phyloP scores from a whole-genome alignment of 2,329 filamentous ascomycete species.

The Aspergillus fischeri region DNA sequence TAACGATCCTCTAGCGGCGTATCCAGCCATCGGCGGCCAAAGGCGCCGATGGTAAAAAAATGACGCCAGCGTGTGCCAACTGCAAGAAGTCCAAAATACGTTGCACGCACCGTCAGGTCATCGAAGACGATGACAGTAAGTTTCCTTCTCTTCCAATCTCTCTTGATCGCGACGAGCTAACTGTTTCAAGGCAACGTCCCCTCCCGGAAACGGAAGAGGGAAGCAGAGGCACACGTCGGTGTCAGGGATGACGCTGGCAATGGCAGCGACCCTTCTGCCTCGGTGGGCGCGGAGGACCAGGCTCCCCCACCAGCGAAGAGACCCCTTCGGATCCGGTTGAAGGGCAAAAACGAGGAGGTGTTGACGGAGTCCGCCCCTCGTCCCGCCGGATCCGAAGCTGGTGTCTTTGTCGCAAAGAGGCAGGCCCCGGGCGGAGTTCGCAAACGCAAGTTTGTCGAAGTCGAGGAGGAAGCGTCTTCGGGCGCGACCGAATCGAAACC shows the following conservation, averaged over 20 bases:
- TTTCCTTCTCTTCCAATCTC: background rate
- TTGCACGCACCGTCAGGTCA: conserved; percentile 19
- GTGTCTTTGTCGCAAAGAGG: background rate
- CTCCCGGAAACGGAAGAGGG: conserved; percentile 3
- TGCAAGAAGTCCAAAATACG: conserved; percentile 25
- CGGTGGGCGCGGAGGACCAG: conserved; percentile 18
- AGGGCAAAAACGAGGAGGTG: background rate
- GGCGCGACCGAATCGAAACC: background rate
- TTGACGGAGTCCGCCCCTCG: background rate
- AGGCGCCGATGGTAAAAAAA: conserved; percentile 1
- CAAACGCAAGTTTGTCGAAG: conserved; percentile 5
- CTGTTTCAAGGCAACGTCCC: conserved; percentile 1
- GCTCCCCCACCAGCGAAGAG: conserved; percentile 15
- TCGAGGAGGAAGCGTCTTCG: conserved; percentile 1
- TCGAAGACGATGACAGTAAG: background rate
- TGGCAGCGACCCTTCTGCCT: conserved; percentile 1
- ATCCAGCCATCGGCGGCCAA: background rate
- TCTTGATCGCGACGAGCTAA: background rate
- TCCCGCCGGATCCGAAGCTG: background rate
- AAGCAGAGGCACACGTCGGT: background rate
- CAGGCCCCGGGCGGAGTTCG: conserved; percentile 4
- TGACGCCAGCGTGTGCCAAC: conserved; percentile 15
- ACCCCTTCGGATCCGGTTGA: conserved; percentile 6
- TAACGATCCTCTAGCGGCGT: background rate
- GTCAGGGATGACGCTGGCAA: conserved; percentile 1